Percentiles rank a stretch among this genome's conserved stretches.
These are phyloP conservation scores for Mycena galericulata DNA, from an alignment of 768 basidiomycete species.

Conservation along the genomic window DNA sequence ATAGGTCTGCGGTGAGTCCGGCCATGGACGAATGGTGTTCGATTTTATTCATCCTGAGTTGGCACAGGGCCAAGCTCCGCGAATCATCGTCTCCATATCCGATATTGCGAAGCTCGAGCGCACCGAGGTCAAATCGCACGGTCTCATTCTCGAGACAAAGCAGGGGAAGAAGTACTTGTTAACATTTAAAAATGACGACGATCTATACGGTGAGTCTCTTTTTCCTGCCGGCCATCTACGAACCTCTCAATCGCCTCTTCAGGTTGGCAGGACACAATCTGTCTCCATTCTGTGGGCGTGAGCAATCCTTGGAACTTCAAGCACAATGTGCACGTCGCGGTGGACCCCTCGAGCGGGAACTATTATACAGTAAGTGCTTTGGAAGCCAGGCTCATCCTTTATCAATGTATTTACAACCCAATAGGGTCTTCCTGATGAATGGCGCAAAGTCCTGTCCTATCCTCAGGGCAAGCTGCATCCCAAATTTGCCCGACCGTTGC, in stretches of 20 bases:
- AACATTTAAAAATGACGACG: slow-evolving; percentile 5
- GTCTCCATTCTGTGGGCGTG: not conserved
- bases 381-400: not conserved
- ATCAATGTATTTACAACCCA: too few relatives aligned
- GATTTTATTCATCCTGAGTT: not conserved
- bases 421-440: not conserved
- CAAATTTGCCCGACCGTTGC: not conserved
- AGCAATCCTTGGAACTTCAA: slow-evolving; percentile 2
- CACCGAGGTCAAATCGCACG: not conserved
- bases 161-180: not conserved
- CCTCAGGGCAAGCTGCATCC: not conserved
- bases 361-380: not conserved
- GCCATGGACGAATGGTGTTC: not conserved
- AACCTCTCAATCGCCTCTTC: not conserved
- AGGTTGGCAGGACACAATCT: slow-evolving; percentile 25
- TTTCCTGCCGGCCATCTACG: not conserved
- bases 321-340: slow-evolving; percentile 7
- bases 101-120: slow-evolving; percentile 9
- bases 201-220: slow-evolving; percentile 15
- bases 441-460: not conserved
- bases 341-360: not conserved
- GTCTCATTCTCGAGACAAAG: slow-evolving; percentile 2
- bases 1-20: not conserved
- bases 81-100: not conserved
- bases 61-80: not conserved